Evolutionary conservation across 2,329 filamentous ascomycete genomes (phyloP), one percentile per base, ranked within the genome.

Genomic region (Fusarium sp.): DNA sequence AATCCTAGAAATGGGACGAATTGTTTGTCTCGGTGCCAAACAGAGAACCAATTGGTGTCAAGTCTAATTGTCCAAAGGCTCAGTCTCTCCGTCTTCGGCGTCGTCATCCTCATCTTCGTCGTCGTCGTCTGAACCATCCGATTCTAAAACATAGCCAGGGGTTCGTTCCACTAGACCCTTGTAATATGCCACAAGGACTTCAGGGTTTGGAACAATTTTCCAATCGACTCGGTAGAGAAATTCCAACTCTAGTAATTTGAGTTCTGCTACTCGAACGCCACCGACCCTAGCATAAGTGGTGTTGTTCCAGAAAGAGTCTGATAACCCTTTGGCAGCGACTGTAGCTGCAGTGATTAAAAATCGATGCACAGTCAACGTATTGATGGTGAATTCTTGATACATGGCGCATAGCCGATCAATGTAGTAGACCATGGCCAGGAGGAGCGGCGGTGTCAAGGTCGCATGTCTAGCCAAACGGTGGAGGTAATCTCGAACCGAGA

Each of bases 351-450:
- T 96, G 74, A 99, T 99, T 14, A 99, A 88, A 79, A 98, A 99
- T 13, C 96, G 94, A 83, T 99, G 96, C 6, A 99, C 95, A 0
- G 96, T 99, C 25, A 99, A 86, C 50, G 94, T 97, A 80, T 95
- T 97, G 75, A 99, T 97, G 33, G 95, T 98, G 81, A 99, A 99
- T 50, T 95, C 93, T 6, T 94, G 93, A 80, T 98, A 99, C 65
- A 97, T 86, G 15, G 93, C 92, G 82, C 95, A 99, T 27, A 99
- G 88, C 36, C 94, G 92, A 83, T 99, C 96, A 77, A 99, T 98
- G 79, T 98, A 99, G 80, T 97, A 99, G 63, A 99, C 96, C 94
- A 99, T 98, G 75, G 95, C 96, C 39, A 99, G 89, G n/a, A 99
- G 87, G 55, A 99, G 92, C 1, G 96, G 95, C 17, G 96, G 95